Evolutionary conservation across 768 basidiomycete species (phyloP), one percentile per base, ranked within the genome.

Genomic region (Suillus variegatus): DNA sequence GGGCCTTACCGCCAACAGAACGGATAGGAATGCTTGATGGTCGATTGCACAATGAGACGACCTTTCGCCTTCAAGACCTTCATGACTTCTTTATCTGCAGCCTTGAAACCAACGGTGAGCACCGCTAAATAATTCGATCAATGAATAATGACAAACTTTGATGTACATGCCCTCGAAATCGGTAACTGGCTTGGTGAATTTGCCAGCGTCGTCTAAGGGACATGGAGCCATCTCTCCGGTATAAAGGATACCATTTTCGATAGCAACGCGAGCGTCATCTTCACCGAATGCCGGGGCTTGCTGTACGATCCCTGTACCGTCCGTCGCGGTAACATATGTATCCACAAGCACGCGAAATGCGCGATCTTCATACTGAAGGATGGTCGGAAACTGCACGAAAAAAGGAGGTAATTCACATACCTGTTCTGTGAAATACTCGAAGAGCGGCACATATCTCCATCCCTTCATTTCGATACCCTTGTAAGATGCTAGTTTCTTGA

Each of bases 281-380:
- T 99, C 97, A 81, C 97, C 97, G 73, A 97, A 99, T 0, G 92
- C 96, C 3, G 97, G 97, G 2, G 97, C 95, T 80, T 99, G 97
- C 76, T 99, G 97, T 38, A 99, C 97, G 72, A 99, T 96, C 71
- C 97, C 97, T 36, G 97, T 99, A 73, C 97, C 97, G 66, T 95
- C 93, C 18, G 88, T 85, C 70, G 90, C 92, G 4, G 94, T 97
- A 57, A 99, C 97, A 75, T 99, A 99, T 0, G 89, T 90, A 73
- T 99, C 97, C 25, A 86, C 84, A 16, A 99, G 76, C 18, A 99
- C 94, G 64, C 90, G 79, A 82, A 97, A 99, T 0, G 94, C 97
- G 70, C 86, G 88, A 75, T 95, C 94, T 74, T 93, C 91, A 74
- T 86, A 99, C 96, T 98, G 66, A 47, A 35, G 43, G 36, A 63